Evolutionary conservation across 2,329 filamentous ascomycete genomes (phyloP).

Genomic region (Colletotrichum gloeosporioides): DNA sequence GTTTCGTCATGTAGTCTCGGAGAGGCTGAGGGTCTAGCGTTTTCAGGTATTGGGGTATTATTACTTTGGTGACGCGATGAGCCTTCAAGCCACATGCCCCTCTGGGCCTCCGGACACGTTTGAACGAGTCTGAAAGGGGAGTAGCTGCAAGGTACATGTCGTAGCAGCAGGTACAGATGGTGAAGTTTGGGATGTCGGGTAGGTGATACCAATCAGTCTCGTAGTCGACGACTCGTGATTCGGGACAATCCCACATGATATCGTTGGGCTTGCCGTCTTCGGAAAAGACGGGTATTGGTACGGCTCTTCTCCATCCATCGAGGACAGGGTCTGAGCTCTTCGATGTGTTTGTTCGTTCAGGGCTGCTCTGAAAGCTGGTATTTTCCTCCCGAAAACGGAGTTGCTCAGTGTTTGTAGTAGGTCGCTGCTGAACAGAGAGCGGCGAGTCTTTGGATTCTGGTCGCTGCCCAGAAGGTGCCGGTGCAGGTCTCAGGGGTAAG

Average conservation of each 20-base stretch:
- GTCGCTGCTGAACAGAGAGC: not conserved
- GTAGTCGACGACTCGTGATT: slow-evolving; percentile 31
- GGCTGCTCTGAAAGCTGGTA: not conserved
- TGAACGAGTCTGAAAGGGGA: slow-evolving; percentile 33
- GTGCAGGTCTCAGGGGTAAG: not conserved
- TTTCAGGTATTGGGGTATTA: slow-evolving; percentile 37
- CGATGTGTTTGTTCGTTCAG: rapidly evolving
- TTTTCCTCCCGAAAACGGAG: not conserved
- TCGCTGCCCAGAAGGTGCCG: not conserved
- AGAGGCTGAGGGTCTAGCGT: slow-evolving; percentile 29
- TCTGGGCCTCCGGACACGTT: slow-evolving; percentile 24
- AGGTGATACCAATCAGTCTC: slow-evolving; percentile 36
- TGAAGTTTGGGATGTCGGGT: slow-evolving; percentile 30
- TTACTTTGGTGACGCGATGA: slow-evolving; percentile 35
- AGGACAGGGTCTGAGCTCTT: not conserved
- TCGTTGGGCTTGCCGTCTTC: slow-evolving; percentile 27
- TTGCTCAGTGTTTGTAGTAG: not conserved
- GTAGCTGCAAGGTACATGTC: slow-evolving; percentile 39
- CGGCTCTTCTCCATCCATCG: not conserved
- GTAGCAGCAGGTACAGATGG: slow-evolving; percentile 48
- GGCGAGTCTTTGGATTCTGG: not conserved
- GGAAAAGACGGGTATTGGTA: not conserved
- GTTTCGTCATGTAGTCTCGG: slow-evolving; percentile 32
- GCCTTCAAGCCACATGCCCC: slow-evolving; percentile 34
- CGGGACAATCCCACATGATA: slow-evolving; percentile 32